Evolutionary conservation across 1,284 basidiomycete genomes (phyloP).

Genomic region (Malassezia sp.): DNA sequence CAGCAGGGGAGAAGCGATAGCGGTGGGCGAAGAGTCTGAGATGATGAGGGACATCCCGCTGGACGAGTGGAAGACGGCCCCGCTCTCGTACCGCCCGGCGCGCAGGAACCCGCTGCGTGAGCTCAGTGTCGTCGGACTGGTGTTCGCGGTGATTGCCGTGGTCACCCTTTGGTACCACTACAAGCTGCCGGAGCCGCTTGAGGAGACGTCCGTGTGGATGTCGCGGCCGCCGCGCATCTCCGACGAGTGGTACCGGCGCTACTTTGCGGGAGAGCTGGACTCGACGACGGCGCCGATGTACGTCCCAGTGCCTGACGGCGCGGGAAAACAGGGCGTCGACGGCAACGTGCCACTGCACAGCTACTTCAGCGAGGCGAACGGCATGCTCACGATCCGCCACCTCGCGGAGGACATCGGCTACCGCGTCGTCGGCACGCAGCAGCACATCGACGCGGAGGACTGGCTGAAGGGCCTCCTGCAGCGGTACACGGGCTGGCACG

Average conservation of each 20-base stretch:
- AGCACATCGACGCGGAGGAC: constrained; percentile 72
- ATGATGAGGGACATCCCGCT: too few relatives aligned
- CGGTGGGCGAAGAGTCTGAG: constrained; percentile 72
- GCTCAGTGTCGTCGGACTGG: constrained; percentile 16
- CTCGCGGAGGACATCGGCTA: constrained; percentile 68
- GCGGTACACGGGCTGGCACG: constrained; percentile 50
- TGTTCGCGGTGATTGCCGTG: constrained; percentile 21
- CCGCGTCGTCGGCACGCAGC: constrained; percentile 77
- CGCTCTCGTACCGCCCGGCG: constrained; percentile 6
- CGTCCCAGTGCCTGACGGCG: too few relatives aligned
- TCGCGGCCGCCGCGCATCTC: constrained; percentile 3
- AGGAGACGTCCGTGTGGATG: constrained; percentile 14
- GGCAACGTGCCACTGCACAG: constrained; percentile 14
- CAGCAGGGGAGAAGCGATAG: too few relatives aligned
- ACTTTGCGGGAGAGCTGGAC: neutral
- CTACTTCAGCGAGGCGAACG: constrained; percentile 36
- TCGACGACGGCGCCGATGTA: neutral
- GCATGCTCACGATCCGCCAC: constrained; percentile 35
- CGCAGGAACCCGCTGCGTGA: neutral
- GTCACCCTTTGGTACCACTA: constrained; percentile 35
- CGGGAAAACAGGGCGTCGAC: neutral
- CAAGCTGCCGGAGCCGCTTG: constrained; percentile 31
- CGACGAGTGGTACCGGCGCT: constrained; percentile 1
- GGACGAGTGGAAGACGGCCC: neutral
- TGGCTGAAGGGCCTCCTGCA: constrained; percentile 65